Conservation (phyloP, 805 yeast species). For the Kuraishia piskuri region DNA sequence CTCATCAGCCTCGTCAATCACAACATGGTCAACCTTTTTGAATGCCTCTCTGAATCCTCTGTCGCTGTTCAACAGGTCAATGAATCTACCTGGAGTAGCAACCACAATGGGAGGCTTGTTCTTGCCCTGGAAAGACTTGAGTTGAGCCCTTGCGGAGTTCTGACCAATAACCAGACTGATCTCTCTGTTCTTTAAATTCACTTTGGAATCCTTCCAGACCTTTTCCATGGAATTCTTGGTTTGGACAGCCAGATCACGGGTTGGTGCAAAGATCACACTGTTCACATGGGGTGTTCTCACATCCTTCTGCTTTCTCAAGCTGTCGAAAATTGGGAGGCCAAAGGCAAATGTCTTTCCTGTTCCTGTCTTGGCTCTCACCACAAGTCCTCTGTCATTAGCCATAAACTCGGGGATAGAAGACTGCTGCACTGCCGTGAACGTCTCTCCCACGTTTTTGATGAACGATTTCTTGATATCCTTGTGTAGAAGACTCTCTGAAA, state of each 20-base stretch:
- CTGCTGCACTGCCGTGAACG: constrained; percentile 64
- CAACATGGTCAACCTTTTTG: constrained; percentile 47
- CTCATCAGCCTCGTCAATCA: constrained; percentile 90
- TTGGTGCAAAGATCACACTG: constrained; percentile 75
- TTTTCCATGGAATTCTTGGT: constrained; percentile 57
- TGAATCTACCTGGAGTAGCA: constrained; percentile 85
- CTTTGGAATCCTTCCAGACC: constrained; percentile 21
- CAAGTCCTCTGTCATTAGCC: constrained; percentile 50
- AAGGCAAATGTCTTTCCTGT: constrained; percentile 93
- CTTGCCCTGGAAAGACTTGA: constrained; percentile 17
- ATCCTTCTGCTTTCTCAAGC: constrained; percentile 22
- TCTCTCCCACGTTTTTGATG: constrained; percentile 30
- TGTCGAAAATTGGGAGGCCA: constrained; percentile 70
- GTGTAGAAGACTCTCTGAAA: constrained; percentile 9
- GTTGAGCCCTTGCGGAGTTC: constrained; percentile 30
- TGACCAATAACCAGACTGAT: constrained; percentile 66
- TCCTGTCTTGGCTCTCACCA: constrained; percentile 90
- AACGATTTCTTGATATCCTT: constrained; percentile 18
- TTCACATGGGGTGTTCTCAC: constrained; percentile 30
- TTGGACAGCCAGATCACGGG: constrained; percentile 86
- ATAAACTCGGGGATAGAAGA: constrained; percentile 49
- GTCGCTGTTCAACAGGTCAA: constrained; percentile 46
- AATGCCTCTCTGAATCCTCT: constrained; percentile 37
- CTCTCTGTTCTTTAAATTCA: constrained; percentile 12
- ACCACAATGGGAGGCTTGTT: constrained; percentile 56